These are phyloP conservation scores for Naganishia cerealis DNA, from an alignment of 1,284 basidiomycete species.

Conservation along the genomic window DNA sequence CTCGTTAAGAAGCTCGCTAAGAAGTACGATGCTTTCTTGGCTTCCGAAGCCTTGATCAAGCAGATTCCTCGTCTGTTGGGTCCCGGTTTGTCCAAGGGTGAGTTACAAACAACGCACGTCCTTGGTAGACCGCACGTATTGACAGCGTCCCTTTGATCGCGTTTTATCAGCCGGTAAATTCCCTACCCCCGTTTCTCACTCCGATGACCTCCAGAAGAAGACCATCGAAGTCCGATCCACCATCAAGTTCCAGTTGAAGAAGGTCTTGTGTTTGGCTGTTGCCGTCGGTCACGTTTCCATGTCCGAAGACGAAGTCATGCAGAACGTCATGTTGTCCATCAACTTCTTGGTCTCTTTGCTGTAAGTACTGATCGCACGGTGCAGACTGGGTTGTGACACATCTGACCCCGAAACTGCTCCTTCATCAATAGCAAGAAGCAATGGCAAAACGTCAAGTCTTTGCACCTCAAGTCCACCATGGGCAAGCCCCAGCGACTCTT, in stretches of 20 bases:
- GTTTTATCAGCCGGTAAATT: slow-evolving; percentile 86
- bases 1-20: slow-evolving; percentile 99
- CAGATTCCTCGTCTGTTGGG: slow-evolving; percentile 99
- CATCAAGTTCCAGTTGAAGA: slow-evolving; percentile 99
- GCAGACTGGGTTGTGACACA: not conserved
- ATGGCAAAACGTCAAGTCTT: slow-evolving; percentile 99
- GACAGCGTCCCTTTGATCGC: not conserved
- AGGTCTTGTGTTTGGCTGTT: slow-evolving; percentile 98
- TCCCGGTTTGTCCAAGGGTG: slow-evolving; percentile 97
- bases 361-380: slow-evolving; percentile 3
- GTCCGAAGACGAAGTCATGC: slow-evolving; percentile 94
- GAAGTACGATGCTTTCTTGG: slow-evolving; percentile 99
- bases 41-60: slow-evolving; percentile 98
- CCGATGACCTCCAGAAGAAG: slow-evolving; percentile 89
- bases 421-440: slow-evolving; percentile 75
- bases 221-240: slow-evolving; percentile 94
- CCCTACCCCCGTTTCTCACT: slow-evolving; percentile 92
- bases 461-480: slow-evolving; percentile 99
- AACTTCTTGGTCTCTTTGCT: slow-evolving; percentile 99
- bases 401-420: not conserved
- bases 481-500: slow-evolving; percentile 94
- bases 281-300: slow-evolving; percentile 97
- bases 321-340: slow-evolving; percentile 97
- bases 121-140: not conserved
- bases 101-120: slow-evolving; percentile 32